A percentile compares a stretch with the other conserved stretches of the same genome.
Conservation (phyloP, 2,329 filamentous ascomycete genomes). For the Exophiala mesophila region DNA sequence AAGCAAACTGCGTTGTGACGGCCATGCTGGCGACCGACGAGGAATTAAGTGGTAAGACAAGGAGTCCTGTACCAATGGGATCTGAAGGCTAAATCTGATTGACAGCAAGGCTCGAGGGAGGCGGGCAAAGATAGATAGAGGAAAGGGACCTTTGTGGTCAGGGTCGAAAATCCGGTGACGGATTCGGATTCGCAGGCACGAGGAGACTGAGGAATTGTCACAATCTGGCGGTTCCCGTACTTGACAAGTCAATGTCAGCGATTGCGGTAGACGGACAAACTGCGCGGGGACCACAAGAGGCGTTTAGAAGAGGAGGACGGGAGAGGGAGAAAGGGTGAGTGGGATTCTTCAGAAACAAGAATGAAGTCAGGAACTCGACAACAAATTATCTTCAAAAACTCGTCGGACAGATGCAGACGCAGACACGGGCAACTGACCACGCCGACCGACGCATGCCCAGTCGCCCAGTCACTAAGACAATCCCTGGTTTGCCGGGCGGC, state of each 20-base stretch:
- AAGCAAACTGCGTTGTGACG: conserved; percentile 88
- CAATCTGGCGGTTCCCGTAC: conserved; percentile 35
- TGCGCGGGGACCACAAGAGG: conserved; percentile 28
- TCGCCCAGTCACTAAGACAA: no score
- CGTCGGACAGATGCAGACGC: neutral
- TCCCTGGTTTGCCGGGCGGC: no score
- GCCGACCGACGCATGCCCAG: no score
- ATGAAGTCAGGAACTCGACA: no score
- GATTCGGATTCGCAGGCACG: no score
- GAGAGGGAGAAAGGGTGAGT: conserved; percentile 24
- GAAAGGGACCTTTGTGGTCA: neutral
- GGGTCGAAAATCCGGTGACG: conserved; percentile 7
- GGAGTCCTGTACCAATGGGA: neutral
- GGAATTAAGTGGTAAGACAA: neutral
- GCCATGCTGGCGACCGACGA: conserved; percentile 55
- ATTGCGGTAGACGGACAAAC: conserved; percentile 29
- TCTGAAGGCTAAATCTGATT: neutral
- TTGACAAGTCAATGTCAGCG: conserved; percentile 51
- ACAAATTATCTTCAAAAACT: neutral
- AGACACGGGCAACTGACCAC: no score
- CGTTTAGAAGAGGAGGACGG: conserved; percentile 23
- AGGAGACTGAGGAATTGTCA: conserved; percentile 26
- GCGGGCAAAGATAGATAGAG: no score
- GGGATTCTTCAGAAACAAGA: no score
- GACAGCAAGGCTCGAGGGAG: neutral